Conservation (phyloP, 2,329 filamentous ascomycete genomes). For the Bipolaris oryzae region DNA sequence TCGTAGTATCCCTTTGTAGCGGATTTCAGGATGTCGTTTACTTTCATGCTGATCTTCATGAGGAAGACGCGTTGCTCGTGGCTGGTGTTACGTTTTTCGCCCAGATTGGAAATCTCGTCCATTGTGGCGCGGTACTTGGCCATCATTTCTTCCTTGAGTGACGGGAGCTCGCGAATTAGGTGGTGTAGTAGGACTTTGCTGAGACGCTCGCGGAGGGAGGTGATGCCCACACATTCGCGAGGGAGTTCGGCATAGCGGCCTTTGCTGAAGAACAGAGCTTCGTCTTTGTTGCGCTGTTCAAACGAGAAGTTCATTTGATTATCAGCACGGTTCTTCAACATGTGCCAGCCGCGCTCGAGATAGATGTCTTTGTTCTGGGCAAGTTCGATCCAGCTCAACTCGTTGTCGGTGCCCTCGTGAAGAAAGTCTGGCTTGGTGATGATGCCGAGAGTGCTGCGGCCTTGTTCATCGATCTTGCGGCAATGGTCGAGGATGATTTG, state of each 20-base stretch:
- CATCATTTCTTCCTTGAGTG: slow-evolving; percentile 40
- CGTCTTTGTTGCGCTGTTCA: slow-evolving; percentile 50
- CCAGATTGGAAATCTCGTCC: slow-evolving; percentile 54
- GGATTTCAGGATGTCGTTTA: slow-evolving; percentile 54
- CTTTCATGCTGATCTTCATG: slow-evolving; percentile 53
- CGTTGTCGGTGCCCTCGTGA: slow-evolving; percentile 50
- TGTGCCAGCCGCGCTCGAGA: slow-evolving; percentile 60
- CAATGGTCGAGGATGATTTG: slow-evolving; percentile 63
- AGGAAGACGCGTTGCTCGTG: slow-evolving; percentile 59
- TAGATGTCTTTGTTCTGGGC: slow-evolving; percentile 49
- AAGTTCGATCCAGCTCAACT: slow-evolving; percentile 50
- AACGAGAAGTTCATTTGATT: slow-evolving; percentile 45
- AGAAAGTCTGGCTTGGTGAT: slow-evolving; percentile 63
- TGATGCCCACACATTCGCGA: slow-evolving; percentile 53
- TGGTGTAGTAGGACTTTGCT: slow-evolving; percentile 56
- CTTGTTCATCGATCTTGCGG: slow-evolving; percentile 53
- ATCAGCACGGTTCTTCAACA: slow-evolving; percentile 57
- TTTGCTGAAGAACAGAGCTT: slow-evolving; percentile 45
- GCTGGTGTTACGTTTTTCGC: slow-evolving; percentile 54
- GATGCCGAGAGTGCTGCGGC: slow-evolving; percentile 60
- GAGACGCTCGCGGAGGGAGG: slow-evolving; percentile 55
- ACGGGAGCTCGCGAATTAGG: slow-evolving; percentile 45
- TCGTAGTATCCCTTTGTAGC: slow-evolving; percentile 61
- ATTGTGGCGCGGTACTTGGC: slow-evolving; percentile 32
- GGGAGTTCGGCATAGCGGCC: slow-evolving; percentile 38